phyloP scores from a whole-genome alignment of 345 rosid species.

The Firmiana major region DNA sequence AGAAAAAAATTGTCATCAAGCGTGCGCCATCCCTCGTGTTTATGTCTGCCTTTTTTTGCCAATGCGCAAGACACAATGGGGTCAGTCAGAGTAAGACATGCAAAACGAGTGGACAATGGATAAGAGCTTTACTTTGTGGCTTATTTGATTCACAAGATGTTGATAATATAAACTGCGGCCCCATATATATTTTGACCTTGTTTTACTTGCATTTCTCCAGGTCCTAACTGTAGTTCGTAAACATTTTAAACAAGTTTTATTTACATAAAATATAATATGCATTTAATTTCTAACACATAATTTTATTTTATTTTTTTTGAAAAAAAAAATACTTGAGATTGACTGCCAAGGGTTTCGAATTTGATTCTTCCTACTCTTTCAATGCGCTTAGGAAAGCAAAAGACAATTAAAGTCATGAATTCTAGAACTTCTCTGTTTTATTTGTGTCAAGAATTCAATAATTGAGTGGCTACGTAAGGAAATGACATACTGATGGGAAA shows the following conservation, averaged over 20 bases:
- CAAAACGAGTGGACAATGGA: not conserved
- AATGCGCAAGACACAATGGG: not conserved
- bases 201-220: not conserved
- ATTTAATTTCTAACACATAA: no score
- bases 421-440: no score
- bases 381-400: not conserved
- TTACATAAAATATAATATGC: no score
- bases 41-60: not conserved
- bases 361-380: not conserved
- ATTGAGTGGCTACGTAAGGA: not conserved
- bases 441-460: no score
- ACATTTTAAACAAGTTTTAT: no score
- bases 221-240: not conserved
- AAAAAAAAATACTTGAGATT: no score
- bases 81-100: not conserved
- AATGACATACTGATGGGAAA: not conserved
- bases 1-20: not conserved
- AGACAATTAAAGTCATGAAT: not conserved
- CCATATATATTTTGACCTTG: not conserved
- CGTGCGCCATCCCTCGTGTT: not conserved
- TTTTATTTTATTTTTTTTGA: no score
- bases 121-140: slow-evolving; percentile 17
- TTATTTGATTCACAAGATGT: slow-evolving; percentile 9
- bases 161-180: not conserved
- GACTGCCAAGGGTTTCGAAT: not conserved